phyloP scores from a whole-genome alignment of 2,329 filamentous ascomycete genomes.

The Raffaelea albimanens region DNA sequence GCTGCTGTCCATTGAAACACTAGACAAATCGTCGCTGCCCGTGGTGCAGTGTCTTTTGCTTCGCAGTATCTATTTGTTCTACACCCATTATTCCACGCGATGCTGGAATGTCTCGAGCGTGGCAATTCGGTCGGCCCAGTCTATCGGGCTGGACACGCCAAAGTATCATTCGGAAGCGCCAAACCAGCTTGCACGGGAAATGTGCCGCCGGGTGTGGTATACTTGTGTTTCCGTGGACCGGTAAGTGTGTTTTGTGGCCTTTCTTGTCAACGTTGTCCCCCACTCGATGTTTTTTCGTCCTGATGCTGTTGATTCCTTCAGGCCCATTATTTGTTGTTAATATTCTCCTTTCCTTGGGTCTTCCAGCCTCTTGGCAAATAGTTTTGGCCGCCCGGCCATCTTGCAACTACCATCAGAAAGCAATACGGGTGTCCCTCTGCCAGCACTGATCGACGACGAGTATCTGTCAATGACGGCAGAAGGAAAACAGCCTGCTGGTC shows the following conservation, averaged over 20 bases:
- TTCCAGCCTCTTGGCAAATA: conserved; percentile 19
- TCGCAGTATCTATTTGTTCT: conserved; percentile 19
- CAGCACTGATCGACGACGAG: conserved; percentile 21
- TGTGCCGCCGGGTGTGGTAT: conserved; percentile 8
- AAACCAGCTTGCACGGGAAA: conserved; percentile 19
- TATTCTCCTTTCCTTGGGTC: too few relatives aligned
- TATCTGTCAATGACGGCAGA: conserved; percentile 14
- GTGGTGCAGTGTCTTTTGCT: conserved; percentile 21
- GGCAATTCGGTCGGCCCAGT: conserved; percentile 20
- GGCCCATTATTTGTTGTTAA: too few relatives aligned
- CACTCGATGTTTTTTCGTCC: too few relatives aligned
- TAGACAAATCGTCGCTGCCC: conserved; percentile 17
- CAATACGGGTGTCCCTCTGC: conserved; percentile 8
- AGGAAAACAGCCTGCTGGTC: conserved; percentile 13
- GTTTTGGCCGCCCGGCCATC: conserved; percentile 19
- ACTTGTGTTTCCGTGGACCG: too few relatives aligned
- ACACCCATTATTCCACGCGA: conserved; percentile 17
- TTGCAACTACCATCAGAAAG: conserved; percentile 12
- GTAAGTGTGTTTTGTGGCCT: too few relatives aligned
- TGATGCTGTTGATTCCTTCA: too few relatives aligned
- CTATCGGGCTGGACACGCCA: conserved; percentile 17
- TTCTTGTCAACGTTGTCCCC: too few relatives aligned
- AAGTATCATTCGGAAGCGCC: neutral
- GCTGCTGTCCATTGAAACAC: conserved; percentile 17
- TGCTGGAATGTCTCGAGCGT: conserved; percentile 22